Percentiles rank a stretch among this genome's conserved stretches.
phyloP scores from a whole-genome alignment of 768 basidiomycete species.

The Suillus brevipes region DNA sequence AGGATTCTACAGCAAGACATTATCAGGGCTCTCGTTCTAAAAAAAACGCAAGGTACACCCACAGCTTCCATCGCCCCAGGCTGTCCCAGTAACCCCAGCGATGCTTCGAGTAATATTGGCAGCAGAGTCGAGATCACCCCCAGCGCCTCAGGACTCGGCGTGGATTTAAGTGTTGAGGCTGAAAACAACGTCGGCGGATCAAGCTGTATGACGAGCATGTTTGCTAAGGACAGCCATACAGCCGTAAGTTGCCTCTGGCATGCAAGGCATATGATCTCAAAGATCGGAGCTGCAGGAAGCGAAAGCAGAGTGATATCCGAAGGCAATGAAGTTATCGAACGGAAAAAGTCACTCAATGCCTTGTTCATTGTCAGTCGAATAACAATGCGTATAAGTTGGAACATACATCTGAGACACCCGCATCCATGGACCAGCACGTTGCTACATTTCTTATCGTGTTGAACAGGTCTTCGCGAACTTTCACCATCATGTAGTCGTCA shows the following conservation, averaged over 20 bases:
- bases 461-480: slow-evolving; percentile 68
- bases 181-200: slow-evolving; percentile 60
- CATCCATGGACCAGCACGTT: slow-evolving; percentile 79
- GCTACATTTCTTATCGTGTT: slow-evolving; percentile 58
- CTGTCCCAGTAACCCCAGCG: slow-evolving; percentile 51
- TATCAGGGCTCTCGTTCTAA: slow-evolving; percentile 12
- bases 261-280: slow-evolving; percentile 77
- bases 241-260: slow-evolving; percentile 71
- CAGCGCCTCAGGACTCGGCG: slow-evolving; percentile 56
- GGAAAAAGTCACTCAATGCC: slow-evolving; percentile 82
- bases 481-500: slow-evolving; percentile 60
- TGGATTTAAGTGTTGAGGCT: slow-evolving; percentile 44
- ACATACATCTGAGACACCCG: slow-evolving; percentile 74
- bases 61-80: slow-evolving; percentile 73
- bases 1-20: slow-evolving; percentile 60
- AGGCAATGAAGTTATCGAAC: slow-evolving; percentile 81
- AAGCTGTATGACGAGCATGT: slow-evolving; percentile 79
- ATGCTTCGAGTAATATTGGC: slow-evolving; percentile 58
- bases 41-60: slow-evolving; percentile 25
- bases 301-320: slow-evolving; percentile 77
- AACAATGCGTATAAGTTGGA: slow-evolving; percentile 8
- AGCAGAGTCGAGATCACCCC: slow-evolving; percentile 55
- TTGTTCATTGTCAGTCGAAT: slow-evolving; percentile 26
- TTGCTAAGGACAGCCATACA: slow-evolving; percentile 82
- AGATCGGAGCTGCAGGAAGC: slow-evolving; percentile 75